Evolutionary conservation across 108 stramenopile species (phyloP).

Genomic region (Skeletonema marinoi): DNA sequence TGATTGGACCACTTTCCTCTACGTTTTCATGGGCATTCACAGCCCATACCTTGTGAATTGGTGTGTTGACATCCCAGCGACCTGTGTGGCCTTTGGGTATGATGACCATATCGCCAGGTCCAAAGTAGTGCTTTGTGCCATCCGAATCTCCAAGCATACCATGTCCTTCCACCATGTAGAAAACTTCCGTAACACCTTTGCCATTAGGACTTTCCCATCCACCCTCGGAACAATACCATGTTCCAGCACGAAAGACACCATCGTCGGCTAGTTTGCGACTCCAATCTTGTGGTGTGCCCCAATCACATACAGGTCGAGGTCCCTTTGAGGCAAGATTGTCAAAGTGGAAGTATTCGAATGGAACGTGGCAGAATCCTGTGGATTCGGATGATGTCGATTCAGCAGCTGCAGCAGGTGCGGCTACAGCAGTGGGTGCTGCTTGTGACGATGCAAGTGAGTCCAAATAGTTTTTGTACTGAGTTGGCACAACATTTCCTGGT

Average conservation of each 20-base stretch:
- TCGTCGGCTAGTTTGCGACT: conserved; percentile 41
- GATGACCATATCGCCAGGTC: conserved; percentile 76
- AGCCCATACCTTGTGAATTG: conserved; percentile 75
- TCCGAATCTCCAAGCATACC: conserved; percentile 62
- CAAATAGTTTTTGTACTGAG: not conserved
- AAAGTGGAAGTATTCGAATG: conserved; percentile 46
- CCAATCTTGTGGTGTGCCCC: conserved; percentile 61
- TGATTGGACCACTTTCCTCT: conserved; percentile 44
- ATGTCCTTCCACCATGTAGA: conserved; percentile 63
- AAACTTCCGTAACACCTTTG: conserved; percentile 64
- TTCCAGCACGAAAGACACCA: conserved; percentile 43
- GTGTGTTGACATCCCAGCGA: conserved; percentile 68
- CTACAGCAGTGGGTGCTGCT: not conserved
- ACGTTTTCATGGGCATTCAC: conserved; percentile 56
- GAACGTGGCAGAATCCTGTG: not conserved
- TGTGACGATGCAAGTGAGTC: not conserved
- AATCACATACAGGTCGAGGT: conserved; percentile 54
- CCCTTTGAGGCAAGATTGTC: conserved; percentile 58
- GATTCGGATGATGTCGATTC: not conserved
- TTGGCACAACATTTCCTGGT: not conserved
- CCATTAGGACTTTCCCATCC: conserved; percentile 66
- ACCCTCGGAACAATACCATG: conserved; percentile 70
- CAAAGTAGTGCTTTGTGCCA: conserved; percentile 63
- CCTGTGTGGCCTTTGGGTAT: conserved; percentile 72
- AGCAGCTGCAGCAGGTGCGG: not conserved